These are phyloP conservation scores for Alternaria novae-zelandiae DNA, from an alignment of 2,329 filamentous ascomycete species.

Conservation along the genomic window DNA sequence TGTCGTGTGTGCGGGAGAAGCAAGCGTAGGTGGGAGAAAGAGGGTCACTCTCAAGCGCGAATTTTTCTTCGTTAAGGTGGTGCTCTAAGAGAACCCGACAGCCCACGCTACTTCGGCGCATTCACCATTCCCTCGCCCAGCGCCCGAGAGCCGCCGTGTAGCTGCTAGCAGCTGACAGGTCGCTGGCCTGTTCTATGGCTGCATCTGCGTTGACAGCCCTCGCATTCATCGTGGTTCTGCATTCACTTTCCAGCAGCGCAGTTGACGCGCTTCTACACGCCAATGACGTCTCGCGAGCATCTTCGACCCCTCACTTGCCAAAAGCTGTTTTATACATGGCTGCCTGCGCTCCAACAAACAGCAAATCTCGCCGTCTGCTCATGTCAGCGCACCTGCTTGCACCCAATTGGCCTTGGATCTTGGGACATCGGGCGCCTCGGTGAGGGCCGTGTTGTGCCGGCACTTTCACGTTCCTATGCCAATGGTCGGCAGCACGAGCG, in stretches of 20 bases:
- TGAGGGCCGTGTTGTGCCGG: slow-evolving; percentile 18
- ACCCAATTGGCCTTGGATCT: slow-evolving; percentile 8
- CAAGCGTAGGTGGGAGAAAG: slow-evolving; percentile 35
- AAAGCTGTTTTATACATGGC: slow-evolving; percentile 2
- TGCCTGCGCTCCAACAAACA: neutral
- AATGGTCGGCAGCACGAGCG: slow-evolving; percentile 19
- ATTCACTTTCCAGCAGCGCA: slow-evolving; percentile 6
- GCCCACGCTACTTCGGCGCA: slow-evolving; percentile 23
- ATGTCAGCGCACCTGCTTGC: neutral
- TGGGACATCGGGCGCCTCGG: slow-evolving; percentile 20
- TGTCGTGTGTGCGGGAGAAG: slow-evolving; percentile 41
- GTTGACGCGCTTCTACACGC: slow-evolving; percentile 15
- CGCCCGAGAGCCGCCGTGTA: slow-evolving; percentile 22
- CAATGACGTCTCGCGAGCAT: slow-evolving; percentile 26
- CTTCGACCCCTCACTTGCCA: slow-evolving; percentile 14
- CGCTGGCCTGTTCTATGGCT: neutral
- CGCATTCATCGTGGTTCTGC: neutral
- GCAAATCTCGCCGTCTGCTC: neutral
- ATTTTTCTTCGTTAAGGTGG: slow-evolving; percentile 25
- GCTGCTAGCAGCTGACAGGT: neutral
- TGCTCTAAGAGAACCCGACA: slow-evolving; percentile 19
- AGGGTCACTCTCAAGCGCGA: slow-evolving; percentile 27
- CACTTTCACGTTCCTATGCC: slow-evolving; percentile 11
- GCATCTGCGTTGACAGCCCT: neutral
- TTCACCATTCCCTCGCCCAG: slow-evolving; percentile 17